Base-by-base conservation (phyloP, 2,329 filamentous ascomycete genomes). In the Tympanopsis confertula region DNA sequence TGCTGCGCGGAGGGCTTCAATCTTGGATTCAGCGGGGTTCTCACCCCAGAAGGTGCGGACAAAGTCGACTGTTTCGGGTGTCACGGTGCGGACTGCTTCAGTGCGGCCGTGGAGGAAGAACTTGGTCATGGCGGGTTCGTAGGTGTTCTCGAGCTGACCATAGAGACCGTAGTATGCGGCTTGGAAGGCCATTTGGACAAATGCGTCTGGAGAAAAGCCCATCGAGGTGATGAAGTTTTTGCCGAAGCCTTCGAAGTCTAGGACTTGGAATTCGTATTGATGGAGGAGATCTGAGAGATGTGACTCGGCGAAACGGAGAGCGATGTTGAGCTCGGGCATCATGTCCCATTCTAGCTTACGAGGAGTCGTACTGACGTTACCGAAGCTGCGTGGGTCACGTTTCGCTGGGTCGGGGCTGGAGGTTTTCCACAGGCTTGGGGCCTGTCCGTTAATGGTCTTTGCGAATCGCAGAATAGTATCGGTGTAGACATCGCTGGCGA, bases 91-190 rank as follows among this genome's bases (percentile, higher is more conserved):
- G 45, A 98, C 82, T 4, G 91, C 89, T 61, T 98, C 91, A 0
- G 91, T 98, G 35, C 91, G 82, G 10, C 91, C 91, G 54, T 96
- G 91, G 42, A 93, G 75, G 61, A 77, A 98, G 41, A 82, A 68
- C 58, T 98, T 98, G 37, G 91, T 98, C 91, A 98, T 96, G 30
- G 91, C 89, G 5, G 91, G 91, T 59, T 98, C 91, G 56, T 98
- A 98, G 0, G 88, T 91, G 54, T 86, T 94, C 58, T 96, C 91
- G 1, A 94, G 77, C 4, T 86, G 78, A 3, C 91, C 91, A 50
- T 96, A 98, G 5, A 98, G 71, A 2, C 91, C 91, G 52, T 95
- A 98, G 65, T 98, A 96, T 1, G 91, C 89, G 4, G 89, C 89
- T 58, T 98, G 91, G 64, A 95, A 95, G 0, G 91, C 91, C 89